These are phyloP conservation scores for Xerocomellus amylosporus DNA, from an alignment of 768 basidiomycete species.

Conservation along the genomic window DNA sequence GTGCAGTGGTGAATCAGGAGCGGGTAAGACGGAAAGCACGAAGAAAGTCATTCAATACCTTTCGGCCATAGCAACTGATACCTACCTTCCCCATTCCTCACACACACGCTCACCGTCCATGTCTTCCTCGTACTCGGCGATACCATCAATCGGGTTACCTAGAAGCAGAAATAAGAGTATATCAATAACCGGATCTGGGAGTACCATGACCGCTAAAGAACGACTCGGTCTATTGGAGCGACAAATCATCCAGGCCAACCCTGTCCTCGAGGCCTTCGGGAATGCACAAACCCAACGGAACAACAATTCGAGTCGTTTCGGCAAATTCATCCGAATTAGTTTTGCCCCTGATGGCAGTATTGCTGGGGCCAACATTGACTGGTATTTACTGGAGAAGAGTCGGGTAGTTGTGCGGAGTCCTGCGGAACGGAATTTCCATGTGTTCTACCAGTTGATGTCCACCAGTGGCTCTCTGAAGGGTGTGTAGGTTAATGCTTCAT, in stretches of 20 bases:
- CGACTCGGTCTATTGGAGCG: conserved; percentile 87
- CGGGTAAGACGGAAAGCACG: conserved; percentile 98
- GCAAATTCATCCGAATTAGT: conserved; percentile 95
- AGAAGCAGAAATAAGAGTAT: conserved; percentile 58
- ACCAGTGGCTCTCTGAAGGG: conserved; percentile 72
- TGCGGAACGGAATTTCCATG: conserved; percentile 92
- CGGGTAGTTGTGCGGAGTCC: conserved; percentile 85
- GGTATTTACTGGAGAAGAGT: conserved; percentile 98
- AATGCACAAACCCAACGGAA: conserved; percentile 98
- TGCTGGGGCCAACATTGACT: conserved; percentile 96
- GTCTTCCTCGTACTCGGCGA: conserved; percentile 49
- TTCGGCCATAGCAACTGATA: conserved; percentile 91
- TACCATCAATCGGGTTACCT: conserved; percentile 68
- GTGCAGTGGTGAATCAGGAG: conserved; percentile 92
- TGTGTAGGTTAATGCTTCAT: conserved; percentile 29
- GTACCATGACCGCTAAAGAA: conserved; percentile 58
- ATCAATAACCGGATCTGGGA: conserved; percentile 43
- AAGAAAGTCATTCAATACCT: conserved; percentile 99
- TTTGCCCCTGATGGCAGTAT: conserved; percentile 94
- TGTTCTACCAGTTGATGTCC: conserved; percentile 92
- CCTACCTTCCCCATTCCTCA: conserved; percentile 52
- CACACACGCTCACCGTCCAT: conserved; percentile 70
- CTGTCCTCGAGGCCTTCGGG: conserved; percentile 95
- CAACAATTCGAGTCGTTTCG: conserved; percentile 98
- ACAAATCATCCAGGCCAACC: conserved; percentile 97